Percentiles rank a stretch among this genome's conserved stretches.
Evolutionary conservation across 805 yeast genomes (phyloP).

Genomic region (Wickerhamiella occidentalis): DNA sequence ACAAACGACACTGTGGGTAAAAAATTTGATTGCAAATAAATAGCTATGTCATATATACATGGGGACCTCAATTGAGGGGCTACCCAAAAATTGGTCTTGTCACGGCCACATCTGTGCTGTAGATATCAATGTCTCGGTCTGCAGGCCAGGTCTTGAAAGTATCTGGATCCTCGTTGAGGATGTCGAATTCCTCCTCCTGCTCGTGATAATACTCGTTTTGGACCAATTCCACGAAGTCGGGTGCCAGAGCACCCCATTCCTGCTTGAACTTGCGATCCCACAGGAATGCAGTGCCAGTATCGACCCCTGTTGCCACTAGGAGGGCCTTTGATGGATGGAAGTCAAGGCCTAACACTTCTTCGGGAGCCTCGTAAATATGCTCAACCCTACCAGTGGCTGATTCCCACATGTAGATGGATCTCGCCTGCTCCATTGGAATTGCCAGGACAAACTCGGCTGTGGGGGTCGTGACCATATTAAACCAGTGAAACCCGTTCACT

Average conservation of each 20-base stretch:
- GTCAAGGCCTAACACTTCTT: constrained; percentile 73
- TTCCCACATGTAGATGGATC: constrained; percentile 88
- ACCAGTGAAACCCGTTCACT: constrained; percentile 76
- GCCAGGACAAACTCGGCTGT: constrained; percentile 79
- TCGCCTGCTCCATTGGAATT: constrained; percentile 66
- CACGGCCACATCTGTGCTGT: not conserved
- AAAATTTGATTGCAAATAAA: not conserved
- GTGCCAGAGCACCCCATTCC: constrained; percentile 93
- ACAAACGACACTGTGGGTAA: too few relatives aligned
- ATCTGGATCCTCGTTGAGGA: constrained; percentile 57
- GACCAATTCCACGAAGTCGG: constrained; percentile 89
- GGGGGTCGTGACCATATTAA: constrained; percentile 59
- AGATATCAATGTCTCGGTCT: constrained; percentile 1
- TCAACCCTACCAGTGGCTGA: constrained; percentile 77
- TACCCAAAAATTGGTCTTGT: not conserved
- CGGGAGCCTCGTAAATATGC: constrained; percentile 80
- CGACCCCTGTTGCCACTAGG: constrained; percentile 75
- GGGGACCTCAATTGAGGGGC: not conserved
- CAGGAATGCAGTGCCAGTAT: constrained; percentile 63
- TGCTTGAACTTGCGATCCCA: constrained; percentile 81
- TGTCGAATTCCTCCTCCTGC: constrained; percentile 58
- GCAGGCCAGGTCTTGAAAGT: not conserved
- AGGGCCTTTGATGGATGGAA: constrained; percentile 71
- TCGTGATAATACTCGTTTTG: constrained; percentile 83
- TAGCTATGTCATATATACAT: not conserved